phyloP scores from a whole-genome alignment of 768 basidiomycete species.

The Omphalotus guepiniiformis region DNA sequence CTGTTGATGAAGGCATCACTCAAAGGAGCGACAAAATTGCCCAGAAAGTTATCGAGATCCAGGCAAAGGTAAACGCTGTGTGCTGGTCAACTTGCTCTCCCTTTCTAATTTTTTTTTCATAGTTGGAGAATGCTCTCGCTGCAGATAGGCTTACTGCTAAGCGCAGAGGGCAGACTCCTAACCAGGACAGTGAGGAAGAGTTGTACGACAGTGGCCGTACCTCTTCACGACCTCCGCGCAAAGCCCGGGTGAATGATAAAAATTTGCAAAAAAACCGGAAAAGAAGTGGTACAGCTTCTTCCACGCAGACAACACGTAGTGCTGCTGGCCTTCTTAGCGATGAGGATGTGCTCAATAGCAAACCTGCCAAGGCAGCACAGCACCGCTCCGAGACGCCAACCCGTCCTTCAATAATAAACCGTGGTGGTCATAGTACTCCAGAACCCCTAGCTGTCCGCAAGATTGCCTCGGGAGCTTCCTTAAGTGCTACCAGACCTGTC shows the following conservation, averaged over 20 bases:
- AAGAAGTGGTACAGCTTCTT: slow-evolving; percentile 63
- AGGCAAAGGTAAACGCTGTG: slow-evolving; percentile 70
- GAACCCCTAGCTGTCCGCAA: slow-evolving; percentile 11
- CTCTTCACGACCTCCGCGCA: slow-evolving; percentile 34
- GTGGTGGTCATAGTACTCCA: not conserved
- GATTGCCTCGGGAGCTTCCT: slow-evolving; percentile 21
- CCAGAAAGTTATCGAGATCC: slow-evolving; percentile 83
- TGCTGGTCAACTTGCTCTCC: not conserved
- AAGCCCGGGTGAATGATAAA: slow-evolving; percentile 17
- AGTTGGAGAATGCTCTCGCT: slow-evolving; percentile 76
- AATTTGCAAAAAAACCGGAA: slow-evolving; percentile 37
- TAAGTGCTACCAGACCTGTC: slow-evolving; percentile 22
- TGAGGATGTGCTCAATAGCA: too few relatives aligned
- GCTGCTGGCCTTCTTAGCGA: too few relatives aligned
- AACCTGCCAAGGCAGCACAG: too few relatives aligned
- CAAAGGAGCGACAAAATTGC: slow-evolving; percentile 84
- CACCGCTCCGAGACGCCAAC: too few relatives aligned
- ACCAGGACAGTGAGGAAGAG: slow-evolving; percentile 54
- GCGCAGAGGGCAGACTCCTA: slow-evolving; percentile 30
- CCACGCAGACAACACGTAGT: slow-evolving; percentile 44
- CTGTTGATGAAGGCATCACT: slow-evolving; percentile 84
- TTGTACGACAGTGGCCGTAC: slow-evolving; percentile 34
- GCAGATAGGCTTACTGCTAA: slow-evolving; percentile 48
- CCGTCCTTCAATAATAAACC: not conserved
- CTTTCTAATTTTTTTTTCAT: slow-evolving; percentile 10